phyloP scores from a whole-genome alignment of 371 early-diverging fungal genomes.

The Nematocida ironsii region DNA sequence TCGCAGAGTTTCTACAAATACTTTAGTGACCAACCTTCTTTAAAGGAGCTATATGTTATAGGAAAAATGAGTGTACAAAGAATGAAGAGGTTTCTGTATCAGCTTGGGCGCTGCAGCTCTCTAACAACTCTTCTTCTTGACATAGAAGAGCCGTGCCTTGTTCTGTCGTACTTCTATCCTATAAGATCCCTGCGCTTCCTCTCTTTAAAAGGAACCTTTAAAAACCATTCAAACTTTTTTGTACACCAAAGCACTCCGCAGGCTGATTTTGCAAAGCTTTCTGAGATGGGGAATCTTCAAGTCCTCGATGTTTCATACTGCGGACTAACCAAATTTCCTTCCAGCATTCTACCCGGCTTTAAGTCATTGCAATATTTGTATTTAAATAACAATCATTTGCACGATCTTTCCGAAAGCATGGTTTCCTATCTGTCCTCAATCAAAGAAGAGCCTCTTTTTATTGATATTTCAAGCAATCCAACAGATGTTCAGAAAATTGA shows the following conservation, averaged over 20 bases:
- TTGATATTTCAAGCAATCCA: constrained; percentile 41
- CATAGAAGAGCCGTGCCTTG: constrained; percentile 42
- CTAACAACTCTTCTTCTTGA: constrained; percentile 37
- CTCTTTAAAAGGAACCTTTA: constrained; percentile 41
- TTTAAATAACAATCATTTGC: constrained; percentile 46
- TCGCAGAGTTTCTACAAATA: constrained; percentile 60
- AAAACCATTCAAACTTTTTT: constrained; percentile 3
- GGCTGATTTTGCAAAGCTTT: constrained; percentile 27
- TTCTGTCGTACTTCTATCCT: constrained; percentile 51
- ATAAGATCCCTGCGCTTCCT: constrained; percentile 10
- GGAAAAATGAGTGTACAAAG: constrained; percentile 50
- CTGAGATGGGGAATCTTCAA: constrained; percentile 16
- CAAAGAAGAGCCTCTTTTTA: constrained; percentile 34
- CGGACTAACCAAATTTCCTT: constrained; percentile 28
- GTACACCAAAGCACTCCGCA: too few species aligned
- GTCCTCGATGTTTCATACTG: constrained; percentile 41
- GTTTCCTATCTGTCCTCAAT: constrained; percentile 12
- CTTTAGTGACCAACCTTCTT: constrained; percentile 48
- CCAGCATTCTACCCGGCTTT: background rate
- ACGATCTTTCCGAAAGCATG: background rate
- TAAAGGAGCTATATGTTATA: constrained; percentile 52
- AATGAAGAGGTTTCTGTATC: constrained; percentile 57
- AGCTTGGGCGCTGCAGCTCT: constrained; percentile 51
- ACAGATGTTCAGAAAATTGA: constrained; percentile 12
- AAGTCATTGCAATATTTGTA: constrained; percentile 19